Conservation (phyloP, 371 early-diverging fungal genomes). For the Apophysomyces ossiformis region DNA sequence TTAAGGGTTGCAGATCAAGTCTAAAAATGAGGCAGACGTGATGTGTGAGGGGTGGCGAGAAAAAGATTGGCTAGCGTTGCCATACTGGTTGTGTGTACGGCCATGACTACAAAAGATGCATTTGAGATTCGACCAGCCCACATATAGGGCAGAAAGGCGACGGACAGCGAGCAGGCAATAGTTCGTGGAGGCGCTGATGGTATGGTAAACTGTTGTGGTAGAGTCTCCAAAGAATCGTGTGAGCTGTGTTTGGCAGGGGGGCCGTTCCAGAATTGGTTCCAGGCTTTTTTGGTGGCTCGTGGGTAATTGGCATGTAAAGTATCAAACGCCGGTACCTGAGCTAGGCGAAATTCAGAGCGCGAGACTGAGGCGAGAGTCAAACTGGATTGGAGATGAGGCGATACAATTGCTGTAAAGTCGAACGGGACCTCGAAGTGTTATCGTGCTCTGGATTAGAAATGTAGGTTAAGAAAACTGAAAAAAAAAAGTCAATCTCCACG, state of each 20-base stretch:
- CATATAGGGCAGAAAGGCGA: background rate
- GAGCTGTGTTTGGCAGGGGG: background rate
- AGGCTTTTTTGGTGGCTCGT: background rate
- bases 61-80: too few species aligned
- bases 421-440: background rate
- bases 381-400: background rate
- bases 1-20: too few species aligned
- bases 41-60: too few species aligned
- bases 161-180: background rate
- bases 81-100: background rate
- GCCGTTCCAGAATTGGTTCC: background rate
- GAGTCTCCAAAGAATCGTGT: background rate
- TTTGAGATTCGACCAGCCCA: background rate
- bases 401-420: background rate
- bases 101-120: background rate
- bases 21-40: too few species aligned
- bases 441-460: background rate
- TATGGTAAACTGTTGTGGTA: constrained; percentile 2
- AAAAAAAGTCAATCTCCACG: background rate
- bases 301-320: background rate
- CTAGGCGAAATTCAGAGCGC: background rate
- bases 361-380: background rate
- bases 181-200: background rate
- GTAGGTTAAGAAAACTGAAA: background rate
- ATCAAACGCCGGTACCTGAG: background rate